Evolutionary conservation across 2,329 filamentous ascomycete genomes (phyloP).

Genomic region (Penicillium sp.): DNA sequence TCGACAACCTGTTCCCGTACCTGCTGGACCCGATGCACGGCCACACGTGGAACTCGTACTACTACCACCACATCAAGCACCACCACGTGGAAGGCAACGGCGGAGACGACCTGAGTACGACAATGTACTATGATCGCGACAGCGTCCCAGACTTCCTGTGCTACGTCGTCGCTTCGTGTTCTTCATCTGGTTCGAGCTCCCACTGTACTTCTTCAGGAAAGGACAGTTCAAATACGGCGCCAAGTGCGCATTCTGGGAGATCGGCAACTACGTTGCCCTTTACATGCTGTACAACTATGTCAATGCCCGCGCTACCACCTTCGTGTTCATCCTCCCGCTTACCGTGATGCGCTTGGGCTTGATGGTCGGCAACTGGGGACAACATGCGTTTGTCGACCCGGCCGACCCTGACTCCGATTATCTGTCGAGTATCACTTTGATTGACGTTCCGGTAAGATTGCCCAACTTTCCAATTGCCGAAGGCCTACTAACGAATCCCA

Average conservation of each 20-base stretch:
- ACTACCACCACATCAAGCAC: slow-evolving; percentile 83
- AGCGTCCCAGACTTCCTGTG: slow-evolving; percentile 65
- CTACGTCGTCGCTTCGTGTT: slow-evolving; percentile 74
- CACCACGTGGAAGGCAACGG: slow-evolving; percentile 83
- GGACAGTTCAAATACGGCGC: slow-evolving; percentile 57
- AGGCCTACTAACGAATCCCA: slow-evolving; percentile 36
- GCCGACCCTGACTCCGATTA: slow-evolving; percentile 76
- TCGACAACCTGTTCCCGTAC: slow-evolving; percentile 72
- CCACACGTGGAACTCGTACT: slow-evolving; percentile 84
- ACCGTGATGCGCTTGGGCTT: slow-evolving; percentile 67
- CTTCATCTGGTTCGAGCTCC: slow-evolving; percentile 73
- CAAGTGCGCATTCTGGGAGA: slow-evolving; percentile 64
- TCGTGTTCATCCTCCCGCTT: slow-evolving; percentile 68
- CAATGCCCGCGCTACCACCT: slow-evolving; percentile 61
- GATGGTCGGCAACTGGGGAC: slow-evolving; percentile 84
- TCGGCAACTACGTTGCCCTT: slow-evolving; percentile 57
- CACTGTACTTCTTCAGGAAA: slow-evolving; percentile 70
- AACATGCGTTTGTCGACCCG: slow-evolving; percentile 78
- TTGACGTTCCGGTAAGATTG: slow-evolving; percentile 72
- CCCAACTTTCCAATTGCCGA: background rate
- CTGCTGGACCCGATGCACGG: slow-evolving; percentile 75
- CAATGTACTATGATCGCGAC: slow-evolving; percentile 75
- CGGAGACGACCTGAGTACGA: slow-evolving; percentile 73
- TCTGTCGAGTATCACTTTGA: slow-evolving; percentile 74
- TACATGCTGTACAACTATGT: slow-evolving; percentile 52